Base-by-base conservation (phyloP, 371 early-diverging fungal genomes). In the Mucor plumbeus region DNA sequence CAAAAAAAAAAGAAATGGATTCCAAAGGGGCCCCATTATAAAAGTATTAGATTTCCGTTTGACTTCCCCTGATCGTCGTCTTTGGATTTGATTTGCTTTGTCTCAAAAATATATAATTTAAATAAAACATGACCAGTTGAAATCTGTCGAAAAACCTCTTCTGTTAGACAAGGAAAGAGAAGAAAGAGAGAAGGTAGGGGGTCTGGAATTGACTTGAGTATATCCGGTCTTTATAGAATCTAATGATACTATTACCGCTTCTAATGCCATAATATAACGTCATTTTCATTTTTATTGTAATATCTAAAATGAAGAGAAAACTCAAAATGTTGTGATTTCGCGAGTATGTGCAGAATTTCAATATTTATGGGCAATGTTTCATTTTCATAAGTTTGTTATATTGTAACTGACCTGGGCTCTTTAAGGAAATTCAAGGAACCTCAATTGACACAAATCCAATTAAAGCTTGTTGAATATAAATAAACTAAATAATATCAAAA, bases 21-120 rank as follows among this genome's bases (percentile, higher is more conserved):
- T 26, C 26, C n/a, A 44, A 44, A 17, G n/a, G 38, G 40, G 19
- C 9, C 34, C 36, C 47, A 15, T 17, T 36, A 31, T 26, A 26
- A 26, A 26, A 26, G n/a, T 26, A 26, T 26, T 26, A 26, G 26
- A 26, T 26, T 26, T 1, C 26, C 26, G 26, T 26, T 26, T 3
- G 19, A 36, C 61, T 36, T 61, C 61, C 61, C 61, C 61, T 61
- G 61, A 61, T 61, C 50, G 15, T 7, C 34, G 11, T 11, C 35
- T 36, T 5, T 38, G n/a, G 50, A 48, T 36, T 10, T 61, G 61
- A 61, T 61, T 61, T 61, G 61, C 38, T 14, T 47, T 34, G 61
- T 61, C 36, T 61, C 47, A 50, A 26, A 50, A 26, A 3, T 11
- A 8, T 11, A 7, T 34, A 3, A 55, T 35, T 55, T 55, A 33